Evolutionary conservation across 2,329 filamentous ascomycete genomes (phyloP).

Genomic region (Alternaria panax): DNA sequence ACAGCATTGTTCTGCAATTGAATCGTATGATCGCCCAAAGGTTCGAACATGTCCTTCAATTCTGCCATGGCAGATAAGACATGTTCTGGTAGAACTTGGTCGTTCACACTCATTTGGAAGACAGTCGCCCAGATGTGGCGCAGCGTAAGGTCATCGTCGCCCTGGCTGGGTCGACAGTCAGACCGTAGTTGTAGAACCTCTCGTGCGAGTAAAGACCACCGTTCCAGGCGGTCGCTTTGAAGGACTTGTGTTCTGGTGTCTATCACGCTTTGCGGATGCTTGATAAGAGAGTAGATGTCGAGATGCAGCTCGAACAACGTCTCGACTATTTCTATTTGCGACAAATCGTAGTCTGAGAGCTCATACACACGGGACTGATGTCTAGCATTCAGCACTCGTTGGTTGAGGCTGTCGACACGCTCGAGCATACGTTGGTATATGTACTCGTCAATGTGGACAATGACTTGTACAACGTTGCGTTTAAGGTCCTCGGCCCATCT

Average conservation of each 20-base stretch:
- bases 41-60: slow-evolving; percentile 62
- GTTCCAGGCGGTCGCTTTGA: slow-evolving; percentile 65
- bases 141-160: slow-evolving; percentile 57
- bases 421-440: slow-evolving; percentile 55
- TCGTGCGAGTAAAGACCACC: slow-evolving; percentile 67
- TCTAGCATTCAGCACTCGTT: slow-evolving; percentile 33
- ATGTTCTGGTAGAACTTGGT: slow-evolving; percentile 65
- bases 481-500: slow-evolving; percentile 65
- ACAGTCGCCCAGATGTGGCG: slow-evolving; percentile 73
- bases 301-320: slow-evolving; percentile 72
- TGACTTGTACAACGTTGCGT: slow-evolving; percentile 60
- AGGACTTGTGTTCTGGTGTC: slow-evolving; percentile 58
- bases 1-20: slow-evolving; percentile 81
- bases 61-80: slow-evolving; percentile 69
- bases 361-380: slow-evolving; percentile 22
- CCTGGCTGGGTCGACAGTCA: slow-evolving; percentile 26
- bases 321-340: slow-evolving; percentile 62
- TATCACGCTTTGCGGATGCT: slow-evolving; percentile 65
- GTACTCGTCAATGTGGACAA: slow-evolving; percentile 63
- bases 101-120: slow-evolving; percentile 65
- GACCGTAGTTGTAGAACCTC: slow-evolving; percentile 58
- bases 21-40: slow-evolving; percentile 60
- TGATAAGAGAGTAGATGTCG: slow-evolving; percentile 70
- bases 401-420: slow-evolving; percentile 39
- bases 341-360: slow-evolving; percentile 43